phyloP scores from a whole-genome alignment of 106 monocot genomes.

The Cymbidium sinense region DNA sequence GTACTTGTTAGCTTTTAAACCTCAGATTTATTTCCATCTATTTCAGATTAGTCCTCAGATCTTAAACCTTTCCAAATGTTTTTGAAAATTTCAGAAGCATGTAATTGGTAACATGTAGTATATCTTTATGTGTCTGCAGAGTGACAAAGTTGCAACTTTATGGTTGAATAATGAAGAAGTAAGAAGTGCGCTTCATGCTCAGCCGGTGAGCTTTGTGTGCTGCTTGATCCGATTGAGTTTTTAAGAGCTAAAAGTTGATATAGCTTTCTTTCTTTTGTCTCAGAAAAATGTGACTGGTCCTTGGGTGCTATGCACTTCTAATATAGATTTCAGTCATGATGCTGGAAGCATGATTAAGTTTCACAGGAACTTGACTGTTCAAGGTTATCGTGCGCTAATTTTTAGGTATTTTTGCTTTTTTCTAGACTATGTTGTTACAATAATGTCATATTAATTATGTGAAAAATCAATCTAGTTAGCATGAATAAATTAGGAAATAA shows the following conservation, averaged over 20 bases:
- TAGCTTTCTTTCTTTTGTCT: neutral
- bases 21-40: too few species aligned
- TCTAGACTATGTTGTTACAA: neutral
- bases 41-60: too few species aligned
- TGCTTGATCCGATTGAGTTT: neutral
- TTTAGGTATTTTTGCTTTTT: conserved; percentile 41
- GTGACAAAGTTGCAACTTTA: conserved; percentile 60
- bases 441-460: too few species aligned
- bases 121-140: conserved; percentile 20
- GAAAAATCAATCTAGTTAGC: too few species aligned
- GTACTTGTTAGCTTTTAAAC: too few species aligned
- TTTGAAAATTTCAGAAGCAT: too few species aligned
- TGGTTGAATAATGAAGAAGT: conserved; percentile 84
- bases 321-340: conserved; percentile 56
- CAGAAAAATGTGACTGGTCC: conserved; percentile 29
- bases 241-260: neutral
- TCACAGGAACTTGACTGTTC: conserved; percentile 62
- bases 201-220: conserved; percentile 33
- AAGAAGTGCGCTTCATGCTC: conserved; percentile 82
- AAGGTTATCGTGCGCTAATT: conserved; percentile 74
- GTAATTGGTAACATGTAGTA: too few species aligned
- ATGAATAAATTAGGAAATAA: too few species aligned
- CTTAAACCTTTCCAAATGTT: too few species aligned
- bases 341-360: conserved; percentile 91
- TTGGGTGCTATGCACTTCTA: conserved; percentile 60